Base-by-base conservation (phyloP, 2,329 filamentous ascomycete genomes). In the Phialophora expanda region DNA sequence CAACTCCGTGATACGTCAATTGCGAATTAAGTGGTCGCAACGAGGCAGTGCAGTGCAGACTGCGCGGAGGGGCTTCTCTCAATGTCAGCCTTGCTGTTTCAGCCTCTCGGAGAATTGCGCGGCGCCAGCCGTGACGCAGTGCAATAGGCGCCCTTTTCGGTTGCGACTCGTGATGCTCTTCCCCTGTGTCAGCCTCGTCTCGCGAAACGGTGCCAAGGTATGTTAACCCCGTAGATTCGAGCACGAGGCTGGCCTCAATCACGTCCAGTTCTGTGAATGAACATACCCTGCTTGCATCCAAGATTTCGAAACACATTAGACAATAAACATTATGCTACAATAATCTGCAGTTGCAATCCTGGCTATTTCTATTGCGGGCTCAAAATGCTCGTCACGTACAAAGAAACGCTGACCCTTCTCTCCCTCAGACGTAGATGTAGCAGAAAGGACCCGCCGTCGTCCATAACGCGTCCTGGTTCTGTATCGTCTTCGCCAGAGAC, bases 361-460 rank as follows among this genome's bases (percentile, higher is more conserved):
- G 26, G 22, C 14, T 12, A 34, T 17, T 34, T 59, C 41, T 59
- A 58, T 58, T 60, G 34, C 46, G 26, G 24, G 32, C 56, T 32
- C 22, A 34, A 12, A 59, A 59, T 34, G 22, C 4, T 59, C 44
- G 12, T 34, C 17, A 11, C 14, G 24, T 58, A 44, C 17, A 17
- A 7, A 44, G 6, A n/a, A 20, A n/a, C 44, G 2, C 20, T 2
- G 28, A 11, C 24, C 7, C 9, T n/a, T 9, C 11, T 12, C 11
- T 32, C 51, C 48, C 17, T 69, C 58, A 69, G 55, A 69, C 69
- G 51, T 70, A 70, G 32, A 69, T 68, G 51, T 71, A 71, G 62
- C 69, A 71, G 55, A 70, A 60, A 12, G 69, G 69, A 17, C 69
- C 69, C n/a, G 57, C 66, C 11, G 68, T 71, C 26, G 68, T 70